Base-by-base conservation (phyloP, 2,329 filamentous ascomycete species). In the Phoma sp. region DNA sequence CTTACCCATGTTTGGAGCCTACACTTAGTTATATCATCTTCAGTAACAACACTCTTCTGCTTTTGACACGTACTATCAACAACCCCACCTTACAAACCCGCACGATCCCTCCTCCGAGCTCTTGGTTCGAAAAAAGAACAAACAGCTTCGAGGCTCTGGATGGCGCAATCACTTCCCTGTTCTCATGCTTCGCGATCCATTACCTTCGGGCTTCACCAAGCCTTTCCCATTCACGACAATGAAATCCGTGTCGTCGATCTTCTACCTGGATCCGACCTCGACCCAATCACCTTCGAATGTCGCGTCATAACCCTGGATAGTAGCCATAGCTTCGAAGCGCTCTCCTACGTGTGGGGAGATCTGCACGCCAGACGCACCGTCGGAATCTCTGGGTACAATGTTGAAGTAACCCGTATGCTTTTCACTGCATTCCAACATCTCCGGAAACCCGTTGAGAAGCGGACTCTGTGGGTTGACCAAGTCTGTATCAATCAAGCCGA, bases 401-500 rank as follows among this genome's bases (percentile, higher is more conserved):
- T 55, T 15, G 21, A 33, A 19, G 38, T 55, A 15, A 50, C 52
- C 4, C 40, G 22, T n/a, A 40, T 27, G 13, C 52, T 55, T 17
- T 24, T 45, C 52, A n/a, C n/a, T n/a, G n/a, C n/a, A n/a, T n/a
- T n/a, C n/a, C n/a, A n/a, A n/a, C n/a, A n/a, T n/a, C 55, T 71
- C 41, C 62, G 65, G 15, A 25, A 60, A 29, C 27, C 39, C 0
- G 39, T 33, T 4, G 6, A 27, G 15, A 39, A 2, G 7, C 55
- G 58, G 6, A 56, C 52, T 6, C 19, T 68, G 1, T 72, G 70
- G 69, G 58, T 68, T 29, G 70, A 71, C 44, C 63, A 68, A 25
- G 38, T 73, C 2, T 73, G 71, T 43, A 73, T 73, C 47, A 62
- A 73, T 39, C 69, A 72, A n/a, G 49, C 43, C 48, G 60, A 68